Conservation (phyloP, 768 basidiomycete genomes). For the Suillus sp. region DNA sequence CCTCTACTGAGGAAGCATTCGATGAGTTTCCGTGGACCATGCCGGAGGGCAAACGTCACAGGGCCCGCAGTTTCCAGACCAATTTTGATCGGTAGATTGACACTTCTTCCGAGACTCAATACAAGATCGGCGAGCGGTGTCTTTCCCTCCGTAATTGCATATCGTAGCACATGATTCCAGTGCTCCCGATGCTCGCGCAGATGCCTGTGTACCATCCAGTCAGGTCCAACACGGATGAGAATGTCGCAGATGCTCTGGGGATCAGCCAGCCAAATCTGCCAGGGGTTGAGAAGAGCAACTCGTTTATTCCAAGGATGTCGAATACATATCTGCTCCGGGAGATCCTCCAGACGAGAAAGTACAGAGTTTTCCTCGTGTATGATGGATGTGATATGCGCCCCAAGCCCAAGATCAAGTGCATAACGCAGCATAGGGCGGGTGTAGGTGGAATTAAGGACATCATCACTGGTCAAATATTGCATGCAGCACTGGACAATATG, state of each 20-base stretch:
- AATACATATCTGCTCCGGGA: neutral
- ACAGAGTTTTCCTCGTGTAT: neutral
- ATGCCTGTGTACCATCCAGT: neutral
- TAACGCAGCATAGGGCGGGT: constrained; percentile 7
- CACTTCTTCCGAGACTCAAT: neutral
- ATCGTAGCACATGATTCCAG: neutral
- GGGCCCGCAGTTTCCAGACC: neutral
- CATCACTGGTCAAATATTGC: neutral
- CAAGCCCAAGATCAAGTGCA: constrained; percentile 2
- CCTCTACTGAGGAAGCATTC: neutral
- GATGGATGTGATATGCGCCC: constrained; percentile 1
- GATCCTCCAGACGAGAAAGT: constrained; percentile 4
- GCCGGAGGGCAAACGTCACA: neutral
- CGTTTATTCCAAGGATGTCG: neutral
- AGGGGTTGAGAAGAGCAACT: neutral
- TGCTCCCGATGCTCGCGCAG: neutral
- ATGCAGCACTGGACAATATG: neutral
- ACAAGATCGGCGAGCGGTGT: neutral
- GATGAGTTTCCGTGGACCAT: neutral
- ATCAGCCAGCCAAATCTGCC: constrained; percentile 3
- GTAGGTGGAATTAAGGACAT: neutral
- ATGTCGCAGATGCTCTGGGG: neutral
- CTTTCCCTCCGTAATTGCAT: neutral
- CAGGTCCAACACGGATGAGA: neutral
- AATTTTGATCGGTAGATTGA: neutral